Conservation (phyloP, 768 basidiomycete species). For the Calocybe cyanea region DNA sequence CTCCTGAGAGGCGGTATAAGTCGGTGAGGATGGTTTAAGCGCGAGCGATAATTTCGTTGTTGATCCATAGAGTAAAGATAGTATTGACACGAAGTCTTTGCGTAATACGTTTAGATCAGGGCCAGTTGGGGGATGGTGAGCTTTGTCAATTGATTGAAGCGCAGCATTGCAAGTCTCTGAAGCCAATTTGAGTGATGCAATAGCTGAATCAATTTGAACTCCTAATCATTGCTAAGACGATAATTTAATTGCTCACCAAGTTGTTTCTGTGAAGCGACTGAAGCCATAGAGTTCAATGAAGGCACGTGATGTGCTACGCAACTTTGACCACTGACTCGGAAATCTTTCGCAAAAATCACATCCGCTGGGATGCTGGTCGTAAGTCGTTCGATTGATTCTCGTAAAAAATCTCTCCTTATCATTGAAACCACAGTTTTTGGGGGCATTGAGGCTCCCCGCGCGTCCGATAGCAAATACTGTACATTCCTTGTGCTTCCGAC, state of each 20-base stretch:
- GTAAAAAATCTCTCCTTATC: too few species aligned
- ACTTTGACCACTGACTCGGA: too few species aligned
- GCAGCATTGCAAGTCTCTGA: conserved; percentile 37
- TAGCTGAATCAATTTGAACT: conserved; percentile 19
- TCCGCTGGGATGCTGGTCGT: conserved; percentile 11
- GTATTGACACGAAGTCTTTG: conserved; percentile 53
- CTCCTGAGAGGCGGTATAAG: conserved; percentile 45
- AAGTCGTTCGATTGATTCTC: too few species aligned
- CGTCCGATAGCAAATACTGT: conserved; percentile 8
- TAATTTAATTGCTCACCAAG: conserved; percentile 3
- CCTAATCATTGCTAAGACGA: not conserved
- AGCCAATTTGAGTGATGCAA: conserved; percentile 28
- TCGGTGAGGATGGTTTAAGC: conserved; percentile 54
- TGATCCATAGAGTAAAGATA: conserved; percentile 52
- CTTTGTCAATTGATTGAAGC: conserved; percentile 22
- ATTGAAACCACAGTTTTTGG: conserved; percentile 7
- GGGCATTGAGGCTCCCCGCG: conserved; percentile 10
- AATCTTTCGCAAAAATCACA: not conserved
- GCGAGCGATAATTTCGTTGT: conserved; percentile 62
- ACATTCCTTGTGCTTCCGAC: conserved; percentile 11
- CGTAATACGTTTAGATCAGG: conserved; percentile 36
- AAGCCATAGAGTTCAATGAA: not conserved
- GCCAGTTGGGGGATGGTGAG: conserved; percentile 19
- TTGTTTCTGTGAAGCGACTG: conserved; percentile 8
- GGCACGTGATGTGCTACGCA: conserved; percentile 12